phyloP scores from a whole-genome alignment of 495 filamentous ascomycete species.

The Xylaria grammica region DNA sequence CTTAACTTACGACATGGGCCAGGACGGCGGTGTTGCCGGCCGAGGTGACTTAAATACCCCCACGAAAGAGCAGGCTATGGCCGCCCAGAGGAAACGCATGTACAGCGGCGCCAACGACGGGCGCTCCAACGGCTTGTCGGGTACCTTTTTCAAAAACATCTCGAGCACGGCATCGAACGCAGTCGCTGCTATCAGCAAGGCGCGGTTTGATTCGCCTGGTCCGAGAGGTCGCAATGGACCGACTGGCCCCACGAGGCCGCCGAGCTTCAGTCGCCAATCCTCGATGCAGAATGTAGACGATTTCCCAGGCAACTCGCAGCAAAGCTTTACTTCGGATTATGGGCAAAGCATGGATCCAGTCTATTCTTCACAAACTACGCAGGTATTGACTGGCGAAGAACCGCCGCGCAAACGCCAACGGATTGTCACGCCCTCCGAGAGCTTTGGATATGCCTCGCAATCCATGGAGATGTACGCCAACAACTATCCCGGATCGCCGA shows the following conservation, averaged over 20 bases:
- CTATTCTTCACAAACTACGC: conserved; percentile 46
- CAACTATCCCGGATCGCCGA: conserved; percentile 67
- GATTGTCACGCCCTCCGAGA: conserved; percentile 51
- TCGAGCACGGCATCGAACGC: conserved; percentile 90
- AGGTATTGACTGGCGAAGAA: conserved; percentile 63
- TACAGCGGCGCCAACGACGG: conserved; percentile 75
- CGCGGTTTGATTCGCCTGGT: conserved; percentile 85
- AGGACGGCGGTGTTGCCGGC: conserved; percentile 69
- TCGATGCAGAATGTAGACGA: conserved; percentile 66
- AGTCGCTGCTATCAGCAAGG: conserved; percentile 93
- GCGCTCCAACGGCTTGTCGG: conserved; percentile 67
- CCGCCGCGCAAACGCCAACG: conserved; percentile 82
- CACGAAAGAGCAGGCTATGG: conserved; percentile 99
- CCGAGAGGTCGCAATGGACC: conserved; percentile 62
- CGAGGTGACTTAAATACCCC: conserved; percentile 79
- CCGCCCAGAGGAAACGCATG: conserved; percentile 89
- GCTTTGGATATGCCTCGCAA: conserved; percentile 52
- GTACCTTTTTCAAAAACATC: conserved; percentile 95
- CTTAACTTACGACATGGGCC: conserved; percentile 84
- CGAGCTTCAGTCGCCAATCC: conserved; percentile 60
- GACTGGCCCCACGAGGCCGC: conserved; percentile 49
- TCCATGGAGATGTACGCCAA: conserved; percentile 59
- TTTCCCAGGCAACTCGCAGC: conserved; percentile 53
- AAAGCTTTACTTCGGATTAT: conserved; percentile 54
- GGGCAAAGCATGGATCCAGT: conserved; percentile 53